Evolutionary conservation across 441 rosid genomes (phyloP).

Genomic region (Pelargonium myrrhifolium): DNA sequence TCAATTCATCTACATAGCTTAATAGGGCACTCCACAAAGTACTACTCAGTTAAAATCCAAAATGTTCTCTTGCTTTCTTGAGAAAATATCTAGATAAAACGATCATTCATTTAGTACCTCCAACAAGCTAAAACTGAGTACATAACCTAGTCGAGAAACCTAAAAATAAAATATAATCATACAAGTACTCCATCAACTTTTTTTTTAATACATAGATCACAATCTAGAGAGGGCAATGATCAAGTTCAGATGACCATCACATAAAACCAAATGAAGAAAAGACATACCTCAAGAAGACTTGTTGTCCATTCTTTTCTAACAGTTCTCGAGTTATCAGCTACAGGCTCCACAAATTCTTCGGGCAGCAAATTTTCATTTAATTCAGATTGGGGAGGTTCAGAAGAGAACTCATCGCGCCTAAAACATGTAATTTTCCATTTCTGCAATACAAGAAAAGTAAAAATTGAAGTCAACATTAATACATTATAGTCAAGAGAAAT

Average conservation of each 20-base stretch:
- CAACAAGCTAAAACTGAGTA: background rate
- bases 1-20: background rate
- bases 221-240: too few species aligned
- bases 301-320: constrained; percentile 6
- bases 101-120: background rate
- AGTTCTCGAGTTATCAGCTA: background rate
- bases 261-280: background rate
- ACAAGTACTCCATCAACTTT: too few species aligned
- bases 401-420: background rate
- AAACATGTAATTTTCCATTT: background rate
- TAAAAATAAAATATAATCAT: background rate
- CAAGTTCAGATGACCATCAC: too few species aligned
- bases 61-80: background rate
- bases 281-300: background rate
- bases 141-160: background rate
- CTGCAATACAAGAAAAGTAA: background rate
- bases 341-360: background rate
- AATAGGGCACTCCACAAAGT: background rate
- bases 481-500: background rate
- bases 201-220: too few species aligned
- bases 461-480: background rate
- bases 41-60: background rate
- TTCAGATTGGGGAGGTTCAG: background rate
- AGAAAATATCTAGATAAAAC: background rate
- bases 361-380: background rate